Evolutionary conservation across 495 filamentous ascomycete genomes (phyloP).

Genomic region (Sphaerosporella brunnea): DNA sequence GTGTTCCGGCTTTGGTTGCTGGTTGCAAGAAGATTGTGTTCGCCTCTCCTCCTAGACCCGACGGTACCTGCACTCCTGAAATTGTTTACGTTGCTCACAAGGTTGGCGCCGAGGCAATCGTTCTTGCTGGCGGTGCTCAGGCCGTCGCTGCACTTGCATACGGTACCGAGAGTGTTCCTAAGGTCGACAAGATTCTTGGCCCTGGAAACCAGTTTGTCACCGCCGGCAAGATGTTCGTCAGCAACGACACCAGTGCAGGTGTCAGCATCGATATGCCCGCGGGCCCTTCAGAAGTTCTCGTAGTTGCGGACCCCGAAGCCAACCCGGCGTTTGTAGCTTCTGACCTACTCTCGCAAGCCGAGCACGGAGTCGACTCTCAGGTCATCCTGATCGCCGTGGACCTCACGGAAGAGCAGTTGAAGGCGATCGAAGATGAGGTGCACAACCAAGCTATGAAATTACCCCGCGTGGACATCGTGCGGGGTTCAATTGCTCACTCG

Average conservation of each 20-base stretch:
- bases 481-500: constrained; percentile 77
- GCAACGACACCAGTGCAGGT: constrained; percentile 84
- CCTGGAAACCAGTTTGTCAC: constrained; percentile 98
- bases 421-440: constrained; percentile 76
- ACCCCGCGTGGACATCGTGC: constrained; percentile 80
- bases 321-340: constrained; percentile 92
- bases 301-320: constrained; percentile 76
- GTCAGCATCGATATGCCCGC: constrained; percentile 98
- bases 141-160: constrained; percentile 83
- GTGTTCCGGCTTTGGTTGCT: constrained; percentile 90
- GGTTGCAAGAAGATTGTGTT: constrained; percentile 92
- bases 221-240: constrained; percentile 91
- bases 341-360: constrained; percentile 85
- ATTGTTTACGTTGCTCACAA: constrained; percentile 98
- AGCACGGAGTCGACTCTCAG: constrained; percentile 90
- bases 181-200: constrained; percentile 97
- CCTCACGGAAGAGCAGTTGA: constrained; percentile 49
- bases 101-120: constrained; percentile 84
- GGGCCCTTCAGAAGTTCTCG: constrained; percentile 87
- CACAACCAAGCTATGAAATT: constrained; percentile 76
- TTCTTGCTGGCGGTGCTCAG: constrained; percentile 87
- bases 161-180: constrained; percentile 66
- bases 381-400: constrained; percentile 81
- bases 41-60: constrained; percentile 73
- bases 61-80: constrained; percentile 84